These are phyloP conservation scores for Trichoderma oligosporum DNA, from an alignment of 2,329 filamentous ascomycete genomes.

Conservation along the genomic window DNA sequence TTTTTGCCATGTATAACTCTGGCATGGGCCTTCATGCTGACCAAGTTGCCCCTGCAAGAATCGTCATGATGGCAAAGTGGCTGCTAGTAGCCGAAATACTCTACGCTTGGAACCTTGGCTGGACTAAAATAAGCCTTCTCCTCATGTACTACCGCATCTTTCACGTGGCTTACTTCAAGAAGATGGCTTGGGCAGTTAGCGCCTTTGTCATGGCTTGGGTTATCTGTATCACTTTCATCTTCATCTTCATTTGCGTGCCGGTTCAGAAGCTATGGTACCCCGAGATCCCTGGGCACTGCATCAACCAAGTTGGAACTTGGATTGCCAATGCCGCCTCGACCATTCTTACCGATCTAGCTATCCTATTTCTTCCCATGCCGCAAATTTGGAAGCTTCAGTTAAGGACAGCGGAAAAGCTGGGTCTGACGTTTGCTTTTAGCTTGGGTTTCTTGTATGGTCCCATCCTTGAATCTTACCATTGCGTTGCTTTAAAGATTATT, in stretches of 20 bases:
- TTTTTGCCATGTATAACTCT: constrained; percentile 44
- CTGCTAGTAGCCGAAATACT: constrained; percentile 46
- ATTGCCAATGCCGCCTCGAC: constrained; percentile 47
- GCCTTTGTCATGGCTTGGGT: constrained; percentile 45
- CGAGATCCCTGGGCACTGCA: constrained; percentile 43
- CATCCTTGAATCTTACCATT: neutral
- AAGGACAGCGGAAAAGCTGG: constrained; percentile 40
- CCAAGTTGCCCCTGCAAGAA: constrained; percentile 33
- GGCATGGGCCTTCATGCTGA: constrained; percentile 48
- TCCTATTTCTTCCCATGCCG: constrained; percentile 43
- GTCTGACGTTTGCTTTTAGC: constrained; percentile 42
- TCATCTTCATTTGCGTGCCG: constrained; percentile 51
- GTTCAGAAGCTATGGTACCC: constrained; percentile 48
- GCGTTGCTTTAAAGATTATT: neutral
- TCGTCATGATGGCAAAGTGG: constrained; percentile 45
- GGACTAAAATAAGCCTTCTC: constrained; percentile 49
- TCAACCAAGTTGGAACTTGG: constrained; percentile 49
- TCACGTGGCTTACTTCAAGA: constrained; percentile 41
- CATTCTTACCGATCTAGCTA: constrained; percentile 44
- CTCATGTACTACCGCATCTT: constrained; percentile 54
- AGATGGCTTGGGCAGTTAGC: constrained; percentile 39
- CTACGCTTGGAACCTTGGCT: constrained; percentile 46
- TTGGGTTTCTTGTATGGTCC: constrained; percentile 42
- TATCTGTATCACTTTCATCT: constrained; percentile 45
- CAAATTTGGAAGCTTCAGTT: constrained; percentile 46